phyloP scores from a whole-genome alignment of 2,329 filamentous ascomycete species.

The Camillea tinctor region DNA sequence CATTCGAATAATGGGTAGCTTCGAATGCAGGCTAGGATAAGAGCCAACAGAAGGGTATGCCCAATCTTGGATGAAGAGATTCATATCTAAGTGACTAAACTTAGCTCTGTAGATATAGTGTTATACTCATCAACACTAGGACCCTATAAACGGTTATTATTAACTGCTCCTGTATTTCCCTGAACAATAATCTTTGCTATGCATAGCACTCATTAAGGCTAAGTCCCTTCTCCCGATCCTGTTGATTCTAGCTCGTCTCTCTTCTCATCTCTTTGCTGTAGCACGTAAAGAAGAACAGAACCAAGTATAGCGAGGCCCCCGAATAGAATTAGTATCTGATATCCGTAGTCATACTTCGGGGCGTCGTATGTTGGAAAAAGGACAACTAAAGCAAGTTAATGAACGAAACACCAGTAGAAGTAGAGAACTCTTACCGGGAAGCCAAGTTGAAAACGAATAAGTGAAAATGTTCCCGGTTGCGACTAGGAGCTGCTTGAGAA shows the following conservation, averaged over 20 bases:
- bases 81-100: no score
- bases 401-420: neutral
- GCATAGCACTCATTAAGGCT: neutral
- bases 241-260: neutral
- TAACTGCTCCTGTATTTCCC: no score
- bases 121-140: no score
- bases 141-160: no score
- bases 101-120: no score
- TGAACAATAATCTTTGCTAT: no score
- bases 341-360: conserved; percentile 34
- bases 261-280: neutral
- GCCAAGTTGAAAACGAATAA: conserved; percentile 14
- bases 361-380: conserved; percentile 36
- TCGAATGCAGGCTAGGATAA: no score
- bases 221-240: neutral
- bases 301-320: conserved; percentile 27
- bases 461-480: conserved; percentile 20
- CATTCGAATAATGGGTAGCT: no score
- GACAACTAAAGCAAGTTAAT: conserved; percentile 18
- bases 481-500: conserved; percentile 19
- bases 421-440: conserved; percentile 11
- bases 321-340: conserved; percentile 34
- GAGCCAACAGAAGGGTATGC: no score
- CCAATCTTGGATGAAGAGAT: no score
- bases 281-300: neutral